These are phyloP conservation scores for Purshia tridentata DNA, from an alignment of 306 rosid genomes.

Conservation along the genomic window DNA sequence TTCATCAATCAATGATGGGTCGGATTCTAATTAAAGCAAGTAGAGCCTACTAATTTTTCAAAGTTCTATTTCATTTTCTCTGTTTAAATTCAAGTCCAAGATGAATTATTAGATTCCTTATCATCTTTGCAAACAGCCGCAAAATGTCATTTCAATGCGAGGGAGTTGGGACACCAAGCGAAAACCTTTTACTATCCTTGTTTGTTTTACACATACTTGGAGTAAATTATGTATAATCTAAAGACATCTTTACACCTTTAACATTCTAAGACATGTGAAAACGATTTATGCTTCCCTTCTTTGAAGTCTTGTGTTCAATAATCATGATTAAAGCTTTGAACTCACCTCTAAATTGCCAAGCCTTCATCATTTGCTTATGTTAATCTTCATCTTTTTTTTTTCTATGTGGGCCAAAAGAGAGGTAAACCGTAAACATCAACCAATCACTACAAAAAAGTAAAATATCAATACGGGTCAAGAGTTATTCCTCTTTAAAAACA, in stretches of 20 bases:
- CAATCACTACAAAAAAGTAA: no score
- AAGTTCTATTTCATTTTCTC: neutral
- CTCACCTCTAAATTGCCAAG: neutral
- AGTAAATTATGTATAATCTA: neutral
- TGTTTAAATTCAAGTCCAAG: neutral
- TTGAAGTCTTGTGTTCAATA: constrained; percentile 9
- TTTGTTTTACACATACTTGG: constrained; percentile 8
- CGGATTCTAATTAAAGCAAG: neutral
- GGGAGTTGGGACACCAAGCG: constrained; percentile 29
- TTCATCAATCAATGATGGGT: neutral
- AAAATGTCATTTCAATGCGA: constrained; percentile 28
- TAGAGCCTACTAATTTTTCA: neutral
- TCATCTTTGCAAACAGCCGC: constrained; percentile 7
- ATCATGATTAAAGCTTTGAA: constrained; percentile 10
- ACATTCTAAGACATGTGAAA: neutral
- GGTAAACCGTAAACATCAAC: neutral
- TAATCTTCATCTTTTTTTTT: neutral
- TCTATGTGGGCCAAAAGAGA: neutral
- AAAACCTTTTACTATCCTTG: constrained; percentile 27
- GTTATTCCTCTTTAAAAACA: no score
- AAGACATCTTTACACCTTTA: neutral
- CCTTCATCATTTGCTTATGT: neutral
- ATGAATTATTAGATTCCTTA: constrained; percentile 30
- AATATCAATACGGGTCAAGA: no score
- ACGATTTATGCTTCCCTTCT: constrained; percentile 3